These are phyloP conservation scores for Leishmania tarentolae DNA, from an alignment of 208 protist genomes.

Conservation along the genomic window DNA sequence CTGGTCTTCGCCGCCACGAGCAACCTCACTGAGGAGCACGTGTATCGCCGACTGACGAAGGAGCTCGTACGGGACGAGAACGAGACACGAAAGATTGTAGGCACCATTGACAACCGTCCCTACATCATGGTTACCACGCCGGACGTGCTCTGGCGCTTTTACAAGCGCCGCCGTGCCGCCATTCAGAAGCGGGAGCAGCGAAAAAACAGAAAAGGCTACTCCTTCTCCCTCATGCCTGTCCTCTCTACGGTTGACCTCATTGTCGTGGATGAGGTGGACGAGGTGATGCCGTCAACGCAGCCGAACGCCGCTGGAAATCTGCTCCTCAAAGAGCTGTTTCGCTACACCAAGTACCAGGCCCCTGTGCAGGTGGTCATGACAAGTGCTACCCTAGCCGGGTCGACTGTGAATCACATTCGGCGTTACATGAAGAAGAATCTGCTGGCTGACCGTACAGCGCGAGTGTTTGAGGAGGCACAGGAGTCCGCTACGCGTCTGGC, in stretches of 20 bases:
- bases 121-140: constrained; percentile 86
- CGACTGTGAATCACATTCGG: constrained; percentile 87
- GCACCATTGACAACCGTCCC: constrained; percentile 67
- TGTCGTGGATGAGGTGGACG: constrained; percentile 89
- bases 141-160: constrained; percentile 77
- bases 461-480: constrained; percentile 65
- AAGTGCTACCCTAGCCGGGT: constrained; percentile 83
- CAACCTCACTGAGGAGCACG: constrained; percentile 48
- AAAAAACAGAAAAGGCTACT: constrained; percentile 47
- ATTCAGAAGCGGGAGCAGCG: constrained; percentile 51
- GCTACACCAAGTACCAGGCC: constrained; percentile 85
- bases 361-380: constrained; percentile 89
- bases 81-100: constrained; percentile 33
- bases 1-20: constrained; percentile 79
- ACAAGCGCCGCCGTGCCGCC: constrained; percentile 45
- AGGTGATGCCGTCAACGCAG: constrained; percentile 72
- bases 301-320: constrained; percentile 72
- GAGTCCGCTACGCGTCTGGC: constrained; percentile 21
- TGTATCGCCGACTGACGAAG: constrained; percentile 80
- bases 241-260: constrained; percentile 79
- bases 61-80: constrained; percentile 55
- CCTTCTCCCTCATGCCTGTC: constrained; percentile 72
- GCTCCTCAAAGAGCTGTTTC: constrained; percentile 84
- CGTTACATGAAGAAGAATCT: constrained; percentile 90
- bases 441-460: constrained; percentile 63